phyloP scores from a whole-genome alignment of 2,329 filamentous ascomycete species.

The Macrophomina tecta region DNA sequence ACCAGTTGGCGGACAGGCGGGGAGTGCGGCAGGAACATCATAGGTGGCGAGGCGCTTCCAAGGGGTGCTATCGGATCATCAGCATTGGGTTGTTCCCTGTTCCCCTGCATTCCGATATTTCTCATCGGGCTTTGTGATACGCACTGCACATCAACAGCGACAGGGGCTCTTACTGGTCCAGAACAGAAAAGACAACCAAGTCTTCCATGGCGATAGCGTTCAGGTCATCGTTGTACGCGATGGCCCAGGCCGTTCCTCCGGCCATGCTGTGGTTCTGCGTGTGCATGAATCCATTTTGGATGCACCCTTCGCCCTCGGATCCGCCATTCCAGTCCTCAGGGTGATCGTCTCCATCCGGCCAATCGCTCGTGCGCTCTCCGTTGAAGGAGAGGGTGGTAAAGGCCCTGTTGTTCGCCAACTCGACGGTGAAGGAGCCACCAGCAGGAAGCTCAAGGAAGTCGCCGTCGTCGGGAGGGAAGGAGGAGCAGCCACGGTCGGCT shows the following conservation, averaged over 20 bases:
- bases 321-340: slow-evolving; percentile 54
- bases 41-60: slow-evolving; percentile 49
- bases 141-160: too few relatives aligned
- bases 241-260: slow-evolving; percentile 58
- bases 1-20: slow-evolving; percentile 45
- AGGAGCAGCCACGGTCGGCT: slow-evolving; percentile 55
- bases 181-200: slow-evolving; percentile 58
- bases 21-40: slow-evolving; percentile 44
- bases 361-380: slow-evolving; percentile 47
- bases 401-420: slow-evolving; percentile 58
- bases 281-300: slow-evolving; percentile 55
- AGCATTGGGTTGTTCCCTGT: neutral
- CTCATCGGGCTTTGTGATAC: too few relatives aligned
- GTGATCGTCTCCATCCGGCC: slow-evolving; percentile 56
- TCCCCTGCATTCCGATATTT: neutral
- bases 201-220: slow-evolving; percentile 57
- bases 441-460: slow-evolving; percentile 56
- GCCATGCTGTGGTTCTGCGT: slow-evolving; percentile 52
- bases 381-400: slow-evolving; percentile 56
- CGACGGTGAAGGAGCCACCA: slow-evolving; percentile 55
- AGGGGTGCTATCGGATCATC: slow-evolving; percentile 38
- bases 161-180: slow-evolving; percentile 46
- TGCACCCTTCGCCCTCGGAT: slow-evolving; percentile 40
- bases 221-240: slow-evolving; percentile 57
- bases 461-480: slow-evolving; percentile 44